These are phyloP conservation scores for Pelargonium myrrhifolium DNA, from an alignment of 441 rosid species.

Conservation along the genomic window DNA sequence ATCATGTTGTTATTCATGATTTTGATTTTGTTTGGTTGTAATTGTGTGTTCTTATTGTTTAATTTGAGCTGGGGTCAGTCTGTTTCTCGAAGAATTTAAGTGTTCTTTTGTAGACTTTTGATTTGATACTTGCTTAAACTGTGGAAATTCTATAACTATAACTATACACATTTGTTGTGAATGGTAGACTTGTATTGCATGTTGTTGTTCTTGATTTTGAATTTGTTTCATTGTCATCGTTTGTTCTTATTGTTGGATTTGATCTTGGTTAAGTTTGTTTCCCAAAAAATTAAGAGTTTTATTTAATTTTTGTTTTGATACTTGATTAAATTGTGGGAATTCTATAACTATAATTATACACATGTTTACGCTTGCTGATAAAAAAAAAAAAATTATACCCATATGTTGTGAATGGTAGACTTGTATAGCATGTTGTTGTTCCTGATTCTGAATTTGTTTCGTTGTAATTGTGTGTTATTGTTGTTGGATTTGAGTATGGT, in stretches of 20 bases:
- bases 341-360: neutral
- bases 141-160: neutral
- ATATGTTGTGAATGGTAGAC: neutral
- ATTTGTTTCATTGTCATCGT: neutral
- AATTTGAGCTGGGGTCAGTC: conserved; percentile 7
- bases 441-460: neutral
- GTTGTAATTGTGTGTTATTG: neutral
- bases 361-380: too few species aligned
- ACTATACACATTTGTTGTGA: neutral
- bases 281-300: neutral
- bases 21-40: neutral
- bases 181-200: neutral
- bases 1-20: neutral
- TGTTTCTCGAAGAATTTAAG: neutral
- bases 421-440: neutral
- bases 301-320: neutral
- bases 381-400: too few species aligned
- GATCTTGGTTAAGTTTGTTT: conserved; percentile 1
- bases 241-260: conserved; percentile 1
- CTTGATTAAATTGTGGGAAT: neutral
- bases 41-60: neutral
- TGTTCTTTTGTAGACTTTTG: neutral
- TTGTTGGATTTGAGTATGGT: conserved; percentile 7
- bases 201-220: neutral
- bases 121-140: neutral